Conservation (phyloP, 305 asterid species). For the Fraxinus baroniana region DNA sequence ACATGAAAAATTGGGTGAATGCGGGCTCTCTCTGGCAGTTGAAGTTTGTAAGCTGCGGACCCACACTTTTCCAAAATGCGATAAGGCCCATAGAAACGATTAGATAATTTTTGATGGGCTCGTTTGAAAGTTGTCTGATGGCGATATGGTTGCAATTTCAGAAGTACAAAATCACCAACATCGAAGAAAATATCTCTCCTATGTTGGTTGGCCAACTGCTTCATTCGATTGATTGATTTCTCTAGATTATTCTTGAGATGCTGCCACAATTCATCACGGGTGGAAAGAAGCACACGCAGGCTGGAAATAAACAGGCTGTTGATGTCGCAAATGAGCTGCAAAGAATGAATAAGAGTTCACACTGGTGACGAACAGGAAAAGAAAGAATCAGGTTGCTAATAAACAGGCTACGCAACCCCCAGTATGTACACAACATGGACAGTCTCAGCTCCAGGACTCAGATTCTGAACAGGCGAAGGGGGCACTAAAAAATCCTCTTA, state of each 20-base stretch:
- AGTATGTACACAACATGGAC: too few species aligned
- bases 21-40: neutral
- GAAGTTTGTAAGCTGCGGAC: neutral
- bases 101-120: neutral
- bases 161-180: neutral
- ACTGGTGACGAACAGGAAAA: too few species aligned
- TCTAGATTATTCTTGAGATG: neutral
- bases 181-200: neutral
- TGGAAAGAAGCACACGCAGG: too few species aligned
- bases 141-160: neutral
- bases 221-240: neutral
- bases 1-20: neutral
- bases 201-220: neutral
- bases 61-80: neutral
- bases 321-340: too few species aligned
- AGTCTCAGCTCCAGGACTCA: too few species aligned
- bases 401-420: too few species aligned
- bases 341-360: too few species aligned
- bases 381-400: too few species aligned
- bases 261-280: neutral
- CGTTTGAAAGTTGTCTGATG: neutral
- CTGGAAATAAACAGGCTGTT: too few species aligned
- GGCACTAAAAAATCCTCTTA: too few species aligned
- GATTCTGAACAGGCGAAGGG: too few species aligned
- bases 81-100: neutral